phyloP scores from a whole-genome alignment of 148 eudicot genomes.

The Vaccinium corymbosum region DNA sequence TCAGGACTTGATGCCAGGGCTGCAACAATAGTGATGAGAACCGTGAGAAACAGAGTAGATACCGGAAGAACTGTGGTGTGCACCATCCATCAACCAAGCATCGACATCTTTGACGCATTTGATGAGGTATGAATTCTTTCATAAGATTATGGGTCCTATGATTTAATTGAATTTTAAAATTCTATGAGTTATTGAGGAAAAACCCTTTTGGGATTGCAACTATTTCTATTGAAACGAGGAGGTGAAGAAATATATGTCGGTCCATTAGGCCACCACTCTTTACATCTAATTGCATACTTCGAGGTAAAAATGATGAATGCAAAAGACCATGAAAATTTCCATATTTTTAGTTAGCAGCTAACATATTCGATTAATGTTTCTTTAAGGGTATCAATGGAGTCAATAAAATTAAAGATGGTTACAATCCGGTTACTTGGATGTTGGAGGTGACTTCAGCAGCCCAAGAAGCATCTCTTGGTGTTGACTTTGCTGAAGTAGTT shows the following conservation, averaged over 20 bases:
- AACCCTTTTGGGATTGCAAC: background rate
- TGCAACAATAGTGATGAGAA: constrained; percentile 76
- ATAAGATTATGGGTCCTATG: background rate
- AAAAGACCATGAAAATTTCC: background rate
- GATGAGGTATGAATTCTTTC: constrained; percentile 25
- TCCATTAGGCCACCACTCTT: constrained; percentile 5
- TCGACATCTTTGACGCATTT: constrained; percentile 71
- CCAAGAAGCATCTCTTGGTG: constrained; percentile 49
- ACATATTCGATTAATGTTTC: background rate
- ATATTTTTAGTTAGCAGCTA: background rate
- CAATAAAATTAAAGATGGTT: background rate
- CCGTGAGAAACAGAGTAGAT: constrained; percentile 58
- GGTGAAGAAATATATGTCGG: background rate
- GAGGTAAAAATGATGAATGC: background rate
- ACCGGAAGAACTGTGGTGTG: constrained; percentile 67
- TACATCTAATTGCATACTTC: background rate
- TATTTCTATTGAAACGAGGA: background rate
- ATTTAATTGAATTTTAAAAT: background rate
- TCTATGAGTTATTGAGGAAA: background rate
- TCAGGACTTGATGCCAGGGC: constrained; percentile 76
- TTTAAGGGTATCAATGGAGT: constrained; percentile 3
- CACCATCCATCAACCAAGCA: constrained; percentile 73
- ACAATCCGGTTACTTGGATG: constrained; percentile 39
- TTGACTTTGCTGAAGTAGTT: constrained; percentile 45
- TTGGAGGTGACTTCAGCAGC: constrained; percentile 58